Percentiles rank a stretch among this genome's conserved stretches.
These are phyloP conservation scores for Chytriomyces hyalinus DNA, from an alignment of 192 early-diverging fungal species.

Conservation along the genomic window DNA sequence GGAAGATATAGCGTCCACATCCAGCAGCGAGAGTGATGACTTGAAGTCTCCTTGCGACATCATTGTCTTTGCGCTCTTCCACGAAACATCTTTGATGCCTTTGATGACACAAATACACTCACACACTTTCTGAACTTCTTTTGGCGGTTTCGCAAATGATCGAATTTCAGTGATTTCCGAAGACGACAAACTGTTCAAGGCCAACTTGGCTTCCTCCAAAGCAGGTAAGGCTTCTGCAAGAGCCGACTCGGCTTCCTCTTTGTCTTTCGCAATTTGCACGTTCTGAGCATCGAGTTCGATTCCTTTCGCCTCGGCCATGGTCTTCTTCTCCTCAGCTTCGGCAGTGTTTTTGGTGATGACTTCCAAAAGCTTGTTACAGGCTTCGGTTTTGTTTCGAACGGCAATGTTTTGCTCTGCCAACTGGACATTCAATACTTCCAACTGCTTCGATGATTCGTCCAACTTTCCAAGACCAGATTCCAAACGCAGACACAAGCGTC, in stretches of 20 bases:
- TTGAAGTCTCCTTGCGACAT: slow-evolving; percentile 68
- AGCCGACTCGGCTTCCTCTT: slow-evolving; percentile 69
- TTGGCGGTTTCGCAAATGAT: slow-evolving; percentile 67
- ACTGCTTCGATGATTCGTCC: slow-evolving; percentile 62
- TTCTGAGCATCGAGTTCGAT: slow-evolving; percentile 59
- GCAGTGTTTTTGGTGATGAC: slow-evolving; percentile 65
- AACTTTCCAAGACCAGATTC: slow-evolving; percentile 65
- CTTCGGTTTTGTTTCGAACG: slow-evolving; percentile 66
- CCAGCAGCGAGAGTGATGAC: slow-evolving; percentile 55
- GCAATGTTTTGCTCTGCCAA: slow-evolving; percentile 68
- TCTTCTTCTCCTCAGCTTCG: slow-evolving; percentile 66
- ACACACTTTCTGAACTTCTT: slow-evolving; percentile 70
- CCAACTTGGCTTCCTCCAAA: slow-evolving; percentile 61
- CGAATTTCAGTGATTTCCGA: slow-evolving; percentile 68
- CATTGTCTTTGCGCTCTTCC: slow-evolving; percentile 69
- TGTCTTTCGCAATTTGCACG: slow-evolving; percentile 69
- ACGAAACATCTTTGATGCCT: slow-evolving; percentile 68
- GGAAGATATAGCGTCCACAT: slow-evolving; percentile 60
- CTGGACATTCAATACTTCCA: slow-evolving; percentile 64
- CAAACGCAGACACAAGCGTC: slow-evolving; percentile 56
- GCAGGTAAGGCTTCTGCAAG: slow-evolving; percentile 65
- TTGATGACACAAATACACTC: slow-evolving; percentile 70
- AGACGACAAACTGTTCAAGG: slow-evolving; percentile 60
- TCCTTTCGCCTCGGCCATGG: slow-evolving; percentile 64
- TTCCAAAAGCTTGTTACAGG: slow-evolving; percentile 67